Percentiles rank a stretch among this genome's conserved stretches.
phyloP scores from a whole-genome alignment of 1,284 basidiomycete species.

The Irpex lacteus region DNA sequence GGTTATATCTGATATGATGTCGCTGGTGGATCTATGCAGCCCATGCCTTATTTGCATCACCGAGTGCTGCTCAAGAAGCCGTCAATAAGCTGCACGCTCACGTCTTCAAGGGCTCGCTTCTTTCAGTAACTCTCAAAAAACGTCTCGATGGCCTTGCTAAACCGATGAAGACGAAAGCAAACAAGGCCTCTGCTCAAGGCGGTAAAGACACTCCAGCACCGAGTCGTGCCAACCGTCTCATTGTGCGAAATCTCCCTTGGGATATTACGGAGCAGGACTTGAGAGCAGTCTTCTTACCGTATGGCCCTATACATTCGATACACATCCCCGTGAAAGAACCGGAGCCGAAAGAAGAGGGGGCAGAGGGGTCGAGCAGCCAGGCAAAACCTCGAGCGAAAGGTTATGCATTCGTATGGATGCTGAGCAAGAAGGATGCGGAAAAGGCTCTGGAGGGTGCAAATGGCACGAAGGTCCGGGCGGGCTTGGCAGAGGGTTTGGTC shows the following conservation, averaged over 20 bases:
- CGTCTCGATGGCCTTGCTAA: slow-evolving; percentile 71
- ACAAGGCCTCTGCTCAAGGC: slow-evolving; percentile 14
- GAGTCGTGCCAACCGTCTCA: slow-evolving; percentile 77
- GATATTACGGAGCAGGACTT: slow-evolving; percentile 85
- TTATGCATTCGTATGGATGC: slow-evolving; percentile 96
- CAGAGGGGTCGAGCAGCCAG: slow-evolving; percentile 22
- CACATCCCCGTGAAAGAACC: slow-evolving; percentile 60
- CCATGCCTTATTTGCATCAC: slow-evolving; percentile 74
- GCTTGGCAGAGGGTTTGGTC: slow-evolving; percentile 63
- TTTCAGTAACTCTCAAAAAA: slow-evolving; percentile 92
- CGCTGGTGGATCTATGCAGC: slow-evolving; percentile 40
- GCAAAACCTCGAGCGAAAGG: slow-evolving; percentile 60
- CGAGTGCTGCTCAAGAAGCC: slow-evolving; percentile 71
- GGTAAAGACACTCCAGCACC: slow-evolving; percentile 40
- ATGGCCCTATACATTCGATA: slow-evolving; percentile 86
- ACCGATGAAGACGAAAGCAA: slow-evolving; percentile 24
- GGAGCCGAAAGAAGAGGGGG: slow-evolving; percentile 30
- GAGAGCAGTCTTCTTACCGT: slow-evolving; percentile 83
- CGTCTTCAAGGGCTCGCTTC: slow-evolving; percentile 85
- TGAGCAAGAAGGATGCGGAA: slow-evolving; percentile 85
- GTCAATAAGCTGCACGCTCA: slow-evolving; percentile 89
- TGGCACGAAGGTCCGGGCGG: slow-evolving; percentile 68
- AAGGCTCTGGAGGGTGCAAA: slow-evolving; percentile 83
- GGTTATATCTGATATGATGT: neutral
- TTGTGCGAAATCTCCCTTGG: slow-evolving; percentile 90